Conservation (phyloP, 768 basidiomycete species). For the Podaxis sp. region DNA sequence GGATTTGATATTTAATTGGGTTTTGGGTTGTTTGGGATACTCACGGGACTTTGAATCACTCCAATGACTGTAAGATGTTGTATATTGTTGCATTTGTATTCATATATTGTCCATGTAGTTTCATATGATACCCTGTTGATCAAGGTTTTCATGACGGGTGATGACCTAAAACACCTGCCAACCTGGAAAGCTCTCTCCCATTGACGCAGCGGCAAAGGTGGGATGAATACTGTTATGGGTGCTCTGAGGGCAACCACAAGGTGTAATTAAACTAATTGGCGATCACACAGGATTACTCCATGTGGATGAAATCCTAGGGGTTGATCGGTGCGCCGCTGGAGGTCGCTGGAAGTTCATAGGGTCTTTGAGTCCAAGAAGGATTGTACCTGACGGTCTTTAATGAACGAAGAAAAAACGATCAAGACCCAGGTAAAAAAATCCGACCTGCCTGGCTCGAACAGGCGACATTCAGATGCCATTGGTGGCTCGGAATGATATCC, state of each 20-base stretch:
- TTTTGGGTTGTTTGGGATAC: background rate
- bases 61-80: background rate
- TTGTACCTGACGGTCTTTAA: too few species aligned
- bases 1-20: constrained; percentile 46
- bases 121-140: background rate
- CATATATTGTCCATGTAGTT: background rate
- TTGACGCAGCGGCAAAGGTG: too few species aligned
- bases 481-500: background rate
- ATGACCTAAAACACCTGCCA: too few species aligned
- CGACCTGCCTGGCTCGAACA: constrained; percentile 58
- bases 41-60: background rate
- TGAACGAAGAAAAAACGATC: background rate
- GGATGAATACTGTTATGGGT: too few species aligned
- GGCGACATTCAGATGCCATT: constrained; percentile 38
- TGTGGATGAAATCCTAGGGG: too few species aligned
- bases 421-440: background rate
- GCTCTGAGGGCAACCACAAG: too few species aligned
- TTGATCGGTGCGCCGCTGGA: too few species aligned
- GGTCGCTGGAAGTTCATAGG: too few species aligned
- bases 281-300: too few species aligned
- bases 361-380: too few species aligned
- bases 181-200: too few species aligned
- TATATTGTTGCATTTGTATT: background rate
- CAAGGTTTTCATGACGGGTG: background rate
- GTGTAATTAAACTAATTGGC: too few species aligned